Base-by-base conservation (phyloP, 495 filamentous ascomycete species). In the Polyplosphaeria fusca region DNA sequence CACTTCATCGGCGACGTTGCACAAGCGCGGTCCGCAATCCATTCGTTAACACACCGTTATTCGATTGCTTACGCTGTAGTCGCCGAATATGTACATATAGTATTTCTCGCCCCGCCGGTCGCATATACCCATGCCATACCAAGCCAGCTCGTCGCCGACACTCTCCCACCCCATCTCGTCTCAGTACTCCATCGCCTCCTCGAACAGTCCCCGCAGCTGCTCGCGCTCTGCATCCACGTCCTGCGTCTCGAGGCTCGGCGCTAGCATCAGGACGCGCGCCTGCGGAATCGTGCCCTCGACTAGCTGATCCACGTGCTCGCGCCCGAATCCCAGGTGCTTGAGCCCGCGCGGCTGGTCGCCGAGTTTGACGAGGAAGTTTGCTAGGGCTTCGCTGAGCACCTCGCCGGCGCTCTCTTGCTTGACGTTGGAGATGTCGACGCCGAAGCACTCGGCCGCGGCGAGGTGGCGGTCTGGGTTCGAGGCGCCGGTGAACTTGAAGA, bases 261-360 rank as follows among this genome's bases (percentile, higher is more conserved):
- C 94, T 46, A 98, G 71, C 87, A 91, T 92, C 71, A 97, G 67
- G 43, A 98, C 93, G 42, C 93, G 77, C 42, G 79, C 78, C 75
- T 98, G 93, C 23, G 93, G 93, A 42, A 98, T 81, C 22, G 93
- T 97, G 1, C 93, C 94, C 68, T 97, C 91, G 13, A 98, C 90
- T 57, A 98, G 72, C 3, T 71, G 81, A 23, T 90, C 86, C 12
- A 98, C 73, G 76, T 98, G 82, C 13, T 77, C 77, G 4, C 68
- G 69, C 52, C 77, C 78, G 68, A 96, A 97, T 0, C 93, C 93
- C 35, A 98, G 68, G 37, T 79, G 83, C 71, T 87, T 90, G 64
- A 98, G 72, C 0, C 93, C 93, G 27, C 80, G 79, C 5, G 93
- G 94, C 76, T 97, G 93, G 63, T 90, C 93, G 4, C 94, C 94